A percentile compares a stretch with the other conserved stretches of the same genome.
Conservation (phyloP, 768 basidiomycete species). For the Naganishia friedmannii region DNA sequence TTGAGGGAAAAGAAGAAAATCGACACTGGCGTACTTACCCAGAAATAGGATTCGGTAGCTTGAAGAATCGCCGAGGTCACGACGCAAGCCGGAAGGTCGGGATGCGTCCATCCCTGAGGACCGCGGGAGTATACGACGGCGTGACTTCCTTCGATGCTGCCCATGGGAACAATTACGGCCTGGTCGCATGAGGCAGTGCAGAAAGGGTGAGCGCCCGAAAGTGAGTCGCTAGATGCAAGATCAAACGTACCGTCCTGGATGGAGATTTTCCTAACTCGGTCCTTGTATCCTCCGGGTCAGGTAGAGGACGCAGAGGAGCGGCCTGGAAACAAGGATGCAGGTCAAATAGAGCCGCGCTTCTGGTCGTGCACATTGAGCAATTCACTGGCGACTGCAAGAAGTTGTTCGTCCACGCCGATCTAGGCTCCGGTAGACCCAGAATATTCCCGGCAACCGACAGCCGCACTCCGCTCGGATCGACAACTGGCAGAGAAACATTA, state of each 20-base stretch:
- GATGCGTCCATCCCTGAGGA: slow-evolving; percentile 73
- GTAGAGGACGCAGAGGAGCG: slow-evolving; percentile 63
- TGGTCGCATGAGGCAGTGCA: not conserved
- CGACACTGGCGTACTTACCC: slow-evolving; percentile 58
- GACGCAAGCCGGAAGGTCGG: slow-evolving; percentile 76
- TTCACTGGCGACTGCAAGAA: slow-evolving; percentile 53
- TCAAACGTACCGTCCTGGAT: slow-evolving; percentile 57
- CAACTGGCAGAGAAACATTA: slow-evolving; percentile 55
- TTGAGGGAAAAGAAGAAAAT: not conserved
- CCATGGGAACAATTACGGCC: slow-evolving; percentile 81
- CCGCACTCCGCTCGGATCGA: slow-evolving; percentile 73
- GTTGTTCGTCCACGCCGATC: slow-evolving; percentile 64
- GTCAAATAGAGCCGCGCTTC: not conserved
- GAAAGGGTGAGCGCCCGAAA: not conserved
- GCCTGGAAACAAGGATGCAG: not conserved
- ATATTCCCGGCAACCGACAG: slow-evolving; percentile 87
- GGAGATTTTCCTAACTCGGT: slow-evolving; percentile 72
- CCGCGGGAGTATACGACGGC: slow-evolving; percentile 72
- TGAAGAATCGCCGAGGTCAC: slow-evolving; percentile 81
- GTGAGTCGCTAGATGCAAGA: not conserved
- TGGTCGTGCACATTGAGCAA: not conserved
- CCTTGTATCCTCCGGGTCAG: slow-evolving; percentile 65
- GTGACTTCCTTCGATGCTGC: slow-evolving; percentile 90
- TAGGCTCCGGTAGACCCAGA: slow-evolving; percentile 66
- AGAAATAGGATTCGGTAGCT: slow-evolving; percentile 88